These are phyloP conservation scores for Ammopiptanthus mongolicus DNA, from an alignment of 306 rosid genomes.

Conservation along the genomic window DNA sequence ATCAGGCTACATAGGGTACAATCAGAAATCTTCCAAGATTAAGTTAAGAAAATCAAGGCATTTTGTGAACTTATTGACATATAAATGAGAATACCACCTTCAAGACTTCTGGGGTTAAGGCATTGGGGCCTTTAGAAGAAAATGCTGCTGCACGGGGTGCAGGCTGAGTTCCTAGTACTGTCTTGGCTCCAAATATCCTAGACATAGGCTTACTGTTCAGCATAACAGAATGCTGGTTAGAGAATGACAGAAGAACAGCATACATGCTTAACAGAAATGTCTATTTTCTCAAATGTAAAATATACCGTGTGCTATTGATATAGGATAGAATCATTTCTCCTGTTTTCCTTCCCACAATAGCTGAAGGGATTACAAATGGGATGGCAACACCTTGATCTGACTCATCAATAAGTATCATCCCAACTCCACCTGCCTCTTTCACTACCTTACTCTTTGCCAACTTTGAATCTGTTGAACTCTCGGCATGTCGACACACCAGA, in stretches of 20 bases:
- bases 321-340: conserved; percentile 49
- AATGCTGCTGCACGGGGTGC: conserved; percentile 73
- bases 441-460: conserved; percentile 57
- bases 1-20: conserved; percentile 63
- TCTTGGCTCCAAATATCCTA: conserved; percentile 53
- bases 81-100: conserved; percentile 46
- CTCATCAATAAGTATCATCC: conserved; percentile 72
- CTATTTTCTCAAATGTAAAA: conserved; percentile 17
- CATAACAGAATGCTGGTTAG: conserved; percentile 18
- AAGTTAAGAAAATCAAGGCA: neutral
- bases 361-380: conserved; percentile 72
- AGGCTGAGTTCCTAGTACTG: conserved; percentile 57
- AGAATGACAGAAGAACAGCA: conserved; percentile 12
- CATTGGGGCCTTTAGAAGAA: conserved; percentile 81
- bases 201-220: conserved; percentile 46
- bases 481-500: conserved; percentile 65
- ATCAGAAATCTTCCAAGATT: neutral
- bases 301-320: conserved; percentile 51
- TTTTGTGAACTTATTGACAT: neutral
- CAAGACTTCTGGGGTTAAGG: conserved; percentile 72
- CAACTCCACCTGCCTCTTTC: conserved; percentile 69
- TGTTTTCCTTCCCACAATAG: conserved; percentile 44
- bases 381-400: conserved; percentile 49
- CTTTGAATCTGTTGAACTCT: conserved; percentile 60
- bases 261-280: neutral